Evolutionary conservation across 768 basidiomycete genomes (phyloP).

Genomic region (Chlorophyllum brunneum): DNA sequence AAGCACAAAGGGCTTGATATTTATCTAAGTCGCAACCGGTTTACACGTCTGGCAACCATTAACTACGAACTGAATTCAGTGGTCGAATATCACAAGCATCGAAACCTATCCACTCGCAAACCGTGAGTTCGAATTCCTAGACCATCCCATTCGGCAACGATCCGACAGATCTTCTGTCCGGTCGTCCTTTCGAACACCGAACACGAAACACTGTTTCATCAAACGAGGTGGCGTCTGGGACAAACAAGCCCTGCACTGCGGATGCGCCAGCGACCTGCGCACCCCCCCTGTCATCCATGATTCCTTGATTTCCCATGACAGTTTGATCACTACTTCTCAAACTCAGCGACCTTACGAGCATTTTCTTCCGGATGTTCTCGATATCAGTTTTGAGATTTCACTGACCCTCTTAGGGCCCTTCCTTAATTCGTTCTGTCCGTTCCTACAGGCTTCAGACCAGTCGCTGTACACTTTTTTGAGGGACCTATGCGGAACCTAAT

Average conservation of each 20-base stretch:
- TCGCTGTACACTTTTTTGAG: background rate
- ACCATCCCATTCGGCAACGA: background rate
- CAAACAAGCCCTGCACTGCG: background rate
- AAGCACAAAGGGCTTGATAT: background rate
- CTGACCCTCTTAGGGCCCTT: background rate
- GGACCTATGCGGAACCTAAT: background rate
- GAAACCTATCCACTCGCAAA: background rate
- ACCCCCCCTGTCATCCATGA: background rate
- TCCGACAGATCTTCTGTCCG: background rate
- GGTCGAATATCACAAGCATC: too few species aligned
- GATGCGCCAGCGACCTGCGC: background rate
- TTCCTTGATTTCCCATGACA: background rate
- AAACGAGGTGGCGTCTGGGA: background rate
- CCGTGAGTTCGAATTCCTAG: background rate
- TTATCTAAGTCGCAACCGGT: background rate
- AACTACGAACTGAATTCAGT: background rate
- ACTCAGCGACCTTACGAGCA: background rate
- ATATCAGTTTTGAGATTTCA: background rate
- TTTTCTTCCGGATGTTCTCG: conserved; percentile 1
- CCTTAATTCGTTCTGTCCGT: background rate
- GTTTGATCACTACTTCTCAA: background rate
- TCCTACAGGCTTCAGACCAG: background rate
- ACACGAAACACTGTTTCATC: background rate
- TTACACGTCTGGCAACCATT: background rate
- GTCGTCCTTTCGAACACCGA: background rate